Base-by-base conservation (phyloP, 179 eudicot genomes). In the Kewa caespitosa region DNA sequence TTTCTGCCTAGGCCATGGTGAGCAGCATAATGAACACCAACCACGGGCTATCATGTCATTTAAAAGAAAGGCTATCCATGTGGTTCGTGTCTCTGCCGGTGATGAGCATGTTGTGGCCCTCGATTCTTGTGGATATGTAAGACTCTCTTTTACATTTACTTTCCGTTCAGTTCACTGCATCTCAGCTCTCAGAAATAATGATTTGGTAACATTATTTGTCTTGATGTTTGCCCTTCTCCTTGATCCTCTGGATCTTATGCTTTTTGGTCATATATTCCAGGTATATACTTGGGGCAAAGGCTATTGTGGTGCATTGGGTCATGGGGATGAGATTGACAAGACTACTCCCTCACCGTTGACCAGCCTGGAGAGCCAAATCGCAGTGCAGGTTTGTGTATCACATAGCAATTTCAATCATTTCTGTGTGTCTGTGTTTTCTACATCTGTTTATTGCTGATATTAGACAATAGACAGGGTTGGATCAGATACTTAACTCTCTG, bases 211-310 rank as follows among this genome's bases (percentile, higher is more conserved):
- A 13, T 57, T 13, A 17, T 50, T 22, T 59, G 17, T 15, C 9
- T 23, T 1, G 3, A 38, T 14, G 8, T 50, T 13, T 66, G 34
- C 15, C 59, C 71, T 62, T 76, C 37, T 43, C 57, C 23, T 8
- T 54, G 50, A 59, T 61, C 32, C 18, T 37, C 42, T 52, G 43
- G 34, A 74, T 75, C 38, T 72, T 73, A 48, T 78, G 76, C 48
- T n/a, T 78, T 71, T 37, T 33, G n/a, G 10, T 43, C 38, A 22
- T n/a, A 31, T 38, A 42, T 65, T 82, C 39, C 75, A 95, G 99
- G 99, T 93, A 41, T 89, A 91, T 86, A 93, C 99, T 36, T 95
- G 99, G 99, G 99, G 99, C 50, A 95, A 95, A 82, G 99, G 99
- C 61, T 95, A 95, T 73, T 95, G 98, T 85, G 99, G 99, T 63